Base-by-base conservation (phyloP, 2,329 filamentous ascomycete genomes). In the Ophiostoma piceae region DNA sequence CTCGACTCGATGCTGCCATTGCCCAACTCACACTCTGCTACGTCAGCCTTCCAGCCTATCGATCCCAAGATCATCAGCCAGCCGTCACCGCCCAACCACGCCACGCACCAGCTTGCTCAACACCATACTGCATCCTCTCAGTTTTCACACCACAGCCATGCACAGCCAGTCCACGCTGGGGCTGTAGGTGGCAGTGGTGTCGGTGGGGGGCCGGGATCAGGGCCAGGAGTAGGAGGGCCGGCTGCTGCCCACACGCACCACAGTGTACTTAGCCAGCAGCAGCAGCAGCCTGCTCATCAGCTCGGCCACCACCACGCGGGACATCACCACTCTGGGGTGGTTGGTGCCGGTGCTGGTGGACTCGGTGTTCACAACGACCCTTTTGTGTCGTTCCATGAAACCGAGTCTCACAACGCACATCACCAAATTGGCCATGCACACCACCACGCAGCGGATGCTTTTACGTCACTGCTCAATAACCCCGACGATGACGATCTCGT, bases 41-140 rank as follows among this genome's bases (percentile, higher is more conserved):
- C 32, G 73, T 77, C 29, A 16, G 75, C 75, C 47, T 78, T 78
- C 75, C 83, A 86, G 68, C 85, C 84, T 35, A 87, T 87, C 76
- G 85, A 87, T 74, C 85, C 85, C n/a, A 84, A 85, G 73, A 86
- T 87, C 69, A 86, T 87, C 74, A 82, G 79, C 65, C 81, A 83
- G 68, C 74, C 78, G 0, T 73, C 76, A 1, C 74, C 74, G 32
- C 75, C 77, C 41, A 51, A n/a, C 7, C 66, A 67, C 66, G 29
- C 41, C 66, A 8, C 29, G 2, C 66, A 67, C 16, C 41, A 51
- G 41, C 66, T 51, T 4, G 26, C 66, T 29, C 43, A 54, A 22
- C 43, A 66, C 26, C 65, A 66, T 37, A 16, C 65, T 9, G 39
- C 65, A 16, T 39, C 39, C n/a, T 47, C 65, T 22, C 65, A 26